Conservation (phyloP, 129 eudicot species). For the Flaveria robusta region DNA sequence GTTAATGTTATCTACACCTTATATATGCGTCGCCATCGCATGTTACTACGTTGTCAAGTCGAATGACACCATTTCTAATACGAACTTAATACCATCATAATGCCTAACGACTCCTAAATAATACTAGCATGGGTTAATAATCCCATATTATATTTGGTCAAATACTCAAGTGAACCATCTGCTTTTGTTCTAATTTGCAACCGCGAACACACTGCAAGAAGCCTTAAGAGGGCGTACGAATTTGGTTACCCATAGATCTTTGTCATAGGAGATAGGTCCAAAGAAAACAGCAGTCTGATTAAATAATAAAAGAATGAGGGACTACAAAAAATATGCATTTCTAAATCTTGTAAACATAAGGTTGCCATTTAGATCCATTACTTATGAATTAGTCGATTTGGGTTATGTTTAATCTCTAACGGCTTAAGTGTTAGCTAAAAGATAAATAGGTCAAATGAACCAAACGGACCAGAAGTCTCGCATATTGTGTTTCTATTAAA, state of each 20-base stretch:
- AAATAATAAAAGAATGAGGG: constrained; percentile 2
- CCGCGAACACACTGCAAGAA: background rate
- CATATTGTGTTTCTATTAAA: no score
- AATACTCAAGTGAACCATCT: constrained; percentile 20
- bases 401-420: background rate
- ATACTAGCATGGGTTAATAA: constrained; percentile 16
- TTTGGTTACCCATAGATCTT: constrained; percentile 21
- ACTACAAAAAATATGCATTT: constrained; percentile 4
- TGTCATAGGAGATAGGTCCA: constrained; percentile 19
- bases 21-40: constrained; percentile 26
- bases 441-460: background rate
- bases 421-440: background rate
- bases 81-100: background rate
- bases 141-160: constrained; percentile 13
- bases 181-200: constrained; percentile 13
- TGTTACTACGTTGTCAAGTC: constrained; percentile 17
- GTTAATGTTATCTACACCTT: constrained; percentile 19
- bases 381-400: background rate
- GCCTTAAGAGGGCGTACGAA: constrained; percentile 14
- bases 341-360: background rate
- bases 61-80: constrained; percentile 5
- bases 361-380: background rate
- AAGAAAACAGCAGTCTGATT: constrained; percentile 35
- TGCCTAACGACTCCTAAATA: constrained; percentile 18
- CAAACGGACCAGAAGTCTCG: background rate